Evolutionary conservation across 176 grass and related monocot species (phyloP).

Genomic region (Avena insularis): DNA sequence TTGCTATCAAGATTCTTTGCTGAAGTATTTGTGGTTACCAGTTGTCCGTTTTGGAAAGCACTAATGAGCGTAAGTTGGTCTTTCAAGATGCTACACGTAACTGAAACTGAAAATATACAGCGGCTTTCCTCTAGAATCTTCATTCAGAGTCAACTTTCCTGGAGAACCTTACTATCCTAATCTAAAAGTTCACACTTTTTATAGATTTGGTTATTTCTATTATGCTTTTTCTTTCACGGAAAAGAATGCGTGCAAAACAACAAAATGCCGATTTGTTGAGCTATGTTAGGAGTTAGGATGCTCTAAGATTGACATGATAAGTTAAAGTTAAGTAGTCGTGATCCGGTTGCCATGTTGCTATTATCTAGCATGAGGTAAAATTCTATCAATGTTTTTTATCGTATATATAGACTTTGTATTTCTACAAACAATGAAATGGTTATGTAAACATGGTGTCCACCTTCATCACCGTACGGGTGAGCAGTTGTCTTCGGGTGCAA

Average conservation of each 20-base stretch:
- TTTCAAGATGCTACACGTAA: conserved; percentile 33
- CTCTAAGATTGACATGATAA: neutral
- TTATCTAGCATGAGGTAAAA: neutral
- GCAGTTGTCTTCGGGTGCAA: no score
- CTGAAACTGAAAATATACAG: neutral
- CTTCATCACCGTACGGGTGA: no score
- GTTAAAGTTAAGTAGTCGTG: neutral
- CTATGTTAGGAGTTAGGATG: neutral
- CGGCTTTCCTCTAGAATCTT: conserved; percentile 25
- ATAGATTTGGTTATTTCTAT: neutral
- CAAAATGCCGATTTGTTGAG: neutral
- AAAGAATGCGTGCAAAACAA: neutral
- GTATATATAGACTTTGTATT: neutral
- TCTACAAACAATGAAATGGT: neutral
- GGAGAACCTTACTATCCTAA: conserved; percentile 5
- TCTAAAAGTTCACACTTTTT: neutral
- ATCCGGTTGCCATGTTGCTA: neutral
- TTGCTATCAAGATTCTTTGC: neutral
- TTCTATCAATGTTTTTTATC: neutral
- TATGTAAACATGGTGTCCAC: neutral
- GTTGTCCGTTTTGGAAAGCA: neutral
- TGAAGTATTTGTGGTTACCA: neutral
- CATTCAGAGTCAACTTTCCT: neutral
- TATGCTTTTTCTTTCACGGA: neutral
- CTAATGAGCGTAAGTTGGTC: neutral